These are phyloP conservation scores for Phaeolepiota aurea DNA, from an alignment of 768 basidiomycete species.

Conservation along the genomic window DNA sequence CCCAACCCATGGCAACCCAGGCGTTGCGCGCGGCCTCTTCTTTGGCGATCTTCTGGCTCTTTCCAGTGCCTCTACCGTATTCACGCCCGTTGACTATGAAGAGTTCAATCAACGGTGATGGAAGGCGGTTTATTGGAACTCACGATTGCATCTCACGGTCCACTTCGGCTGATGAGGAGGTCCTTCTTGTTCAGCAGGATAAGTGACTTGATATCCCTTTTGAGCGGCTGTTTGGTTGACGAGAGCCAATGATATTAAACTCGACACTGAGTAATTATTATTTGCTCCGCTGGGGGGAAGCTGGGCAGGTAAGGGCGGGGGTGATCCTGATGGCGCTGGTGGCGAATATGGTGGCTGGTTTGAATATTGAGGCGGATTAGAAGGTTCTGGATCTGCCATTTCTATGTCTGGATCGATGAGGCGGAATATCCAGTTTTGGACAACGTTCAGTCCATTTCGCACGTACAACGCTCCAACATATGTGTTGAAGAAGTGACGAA, in stretches of 20 bases:
- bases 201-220: conserved; percentile 33
- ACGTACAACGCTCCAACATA: conserved; percentile 63
- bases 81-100: conserved; percentile 42
- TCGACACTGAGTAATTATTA: conserved; percentile 6
- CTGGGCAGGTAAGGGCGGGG: conserved; percentile 22
- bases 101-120: background rate
- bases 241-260: conserved; percentile 32
- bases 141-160: conserved; percentile 47
- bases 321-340: conserved; percentile 7
- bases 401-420: conserved; percentile 41
- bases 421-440: conserved; percentile 52
- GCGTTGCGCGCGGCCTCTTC: conserved; percentile 61
- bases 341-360: conserved; percentile 11
- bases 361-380: conserved; percentile 1
- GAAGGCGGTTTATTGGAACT: conserved; percentile 12
- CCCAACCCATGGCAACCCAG: conserved; percentile 46
- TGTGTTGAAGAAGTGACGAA: conserved; percentile 43
- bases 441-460: conserved; percentile 38
- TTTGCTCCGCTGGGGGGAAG: conserved; percentile 14
- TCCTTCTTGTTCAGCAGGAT: conserved; percentile 37
- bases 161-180: conserved; percentile 49
- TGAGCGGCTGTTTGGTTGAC: conserved; percentile 49
- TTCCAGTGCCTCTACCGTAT: conserved; percentile 41
- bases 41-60: conserved; percentile 59
- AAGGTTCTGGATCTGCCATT: conserved; percentile 4